Evolutionary conservation across 169 alveolate genomes (phyloP), one percentile per base, ranked within the genome.

Genomic region (Plasmodium yoelii): DNA sequence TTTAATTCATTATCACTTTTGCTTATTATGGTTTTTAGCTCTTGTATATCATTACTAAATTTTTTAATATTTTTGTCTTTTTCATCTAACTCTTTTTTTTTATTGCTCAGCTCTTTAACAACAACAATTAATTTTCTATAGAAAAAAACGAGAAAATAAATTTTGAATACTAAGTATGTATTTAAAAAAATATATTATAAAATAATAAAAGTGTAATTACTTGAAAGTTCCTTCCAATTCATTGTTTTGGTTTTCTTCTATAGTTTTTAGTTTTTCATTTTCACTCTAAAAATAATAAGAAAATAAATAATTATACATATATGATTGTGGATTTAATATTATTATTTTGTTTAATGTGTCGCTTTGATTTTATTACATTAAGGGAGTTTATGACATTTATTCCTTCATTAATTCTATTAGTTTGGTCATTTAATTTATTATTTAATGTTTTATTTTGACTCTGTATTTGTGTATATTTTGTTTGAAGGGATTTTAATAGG

Each of bases 151-250:
- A 80, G n/a, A 80, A 65, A 80, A 46, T 2, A 65, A 42, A 15
- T 19, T 22, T 24, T 71, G 8, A 61, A 61, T 61, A 3, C n/a
- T 26, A 28, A 24, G 57, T 13, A 39, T 57, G 39, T 15, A 26
- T 22, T 19, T 18, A 22, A 26, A 57, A 73, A 10, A 42, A 57
- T 64, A 28, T 39, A 39, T 71, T 49, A 24, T 10, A 73, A 53
- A 60, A 49, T 24, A 22, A 69, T 49, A 51, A 69, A 49, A 69
- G 39, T 65, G 51, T 56, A 63, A 13, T 67, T 65, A 80, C 90
- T 86, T 86, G 70, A 86, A 86, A 19, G 91, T 86, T 13, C 91
- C 91, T 70, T 86, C 91, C 65, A 86, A 59, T 86, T 86, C 91
- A 86, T 70, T 86, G 46, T 86, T 86, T 70, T 86, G 91, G 47